Conservation (phyloP, 768 basidiomycete genomes). For the Suillus subluteus region DNA sequence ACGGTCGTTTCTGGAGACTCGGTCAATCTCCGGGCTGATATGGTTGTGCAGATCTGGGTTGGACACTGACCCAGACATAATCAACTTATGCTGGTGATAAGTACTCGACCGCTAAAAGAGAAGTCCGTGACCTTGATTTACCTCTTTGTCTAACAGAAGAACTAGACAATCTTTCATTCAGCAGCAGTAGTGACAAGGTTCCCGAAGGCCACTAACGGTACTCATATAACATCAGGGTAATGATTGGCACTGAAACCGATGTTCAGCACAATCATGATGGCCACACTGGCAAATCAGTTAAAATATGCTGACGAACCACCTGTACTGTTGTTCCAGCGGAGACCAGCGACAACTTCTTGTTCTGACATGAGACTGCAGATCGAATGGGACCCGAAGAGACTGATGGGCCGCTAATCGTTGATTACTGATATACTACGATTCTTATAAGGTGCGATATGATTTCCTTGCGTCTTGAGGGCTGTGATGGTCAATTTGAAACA, state of each 20-base stretch:
- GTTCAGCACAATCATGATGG: neutral
- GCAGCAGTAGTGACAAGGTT: neutral
- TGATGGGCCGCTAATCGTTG: neutral
- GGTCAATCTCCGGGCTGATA: neutral
- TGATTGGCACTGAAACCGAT: neutral
- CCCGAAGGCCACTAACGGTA: neutral
- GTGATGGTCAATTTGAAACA: neutral
- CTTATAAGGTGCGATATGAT: neutral
- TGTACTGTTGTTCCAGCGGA: neutral
- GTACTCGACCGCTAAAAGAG: neutral
- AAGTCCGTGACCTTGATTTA: neutral
- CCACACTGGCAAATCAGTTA: neutral
- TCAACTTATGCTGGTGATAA: neutral
- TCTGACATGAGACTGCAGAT: neutral
- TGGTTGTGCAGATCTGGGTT: neutral
- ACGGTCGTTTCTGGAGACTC: neutral
- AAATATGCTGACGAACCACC: neutral
- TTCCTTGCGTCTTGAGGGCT: neutral
- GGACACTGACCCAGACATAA: conserved; percentile 2
- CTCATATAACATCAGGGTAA: conserved; percentile 2
- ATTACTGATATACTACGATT: neutral
- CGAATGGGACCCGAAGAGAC: neutral
- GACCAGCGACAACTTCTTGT: neutral
- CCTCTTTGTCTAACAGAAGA: conserved; percentile 4
- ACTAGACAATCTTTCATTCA: neutral